Evolutionary conservation across 108 stramenopile species (phyloP).

Genomic region (Asterionellopsis glacialis): DNA sequence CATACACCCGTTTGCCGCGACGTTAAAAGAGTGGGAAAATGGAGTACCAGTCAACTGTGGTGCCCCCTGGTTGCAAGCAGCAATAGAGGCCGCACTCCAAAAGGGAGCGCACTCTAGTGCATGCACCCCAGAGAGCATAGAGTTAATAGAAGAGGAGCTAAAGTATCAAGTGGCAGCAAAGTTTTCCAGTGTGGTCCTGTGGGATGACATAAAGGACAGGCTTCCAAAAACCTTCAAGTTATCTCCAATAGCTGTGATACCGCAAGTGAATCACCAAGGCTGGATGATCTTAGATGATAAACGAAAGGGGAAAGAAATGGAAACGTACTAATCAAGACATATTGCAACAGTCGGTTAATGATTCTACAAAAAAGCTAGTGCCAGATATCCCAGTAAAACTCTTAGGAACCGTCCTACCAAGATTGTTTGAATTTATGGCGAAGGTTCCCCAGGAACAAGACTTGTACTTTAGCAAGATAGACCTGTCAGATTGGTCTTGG

Average conservation of each 20-base stretch:
- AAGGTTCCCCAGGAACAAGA: neutral
- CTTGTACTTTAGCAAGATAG: neutral
- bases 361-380: no score
- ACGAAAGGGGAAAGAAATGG: no score
- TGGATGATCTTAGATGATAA: no score
- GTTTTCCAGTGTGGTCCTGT: neutral
- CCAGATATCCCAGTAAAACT: neutral
- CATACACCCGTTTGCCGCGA: no score
- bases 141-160: neutral
- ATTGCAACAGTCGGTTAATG: no score
- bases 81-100: conserved; percentile 7
- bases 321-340: no score
- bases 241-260: conserved; percentile 1
- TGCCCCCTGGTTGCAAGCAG: neutral
- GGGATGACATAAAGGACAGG: neutral
- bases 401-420: neutral
- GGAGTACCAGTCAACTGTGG: conserved; percentile 14
- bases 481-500: neutral
- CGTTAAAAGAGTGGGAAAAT: no score
- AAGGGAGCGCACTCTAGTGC: conserved; percentile 7
- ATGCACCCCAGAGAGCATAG: conserved; percentile 3
- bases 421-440: neutral
- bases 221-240: neutral
- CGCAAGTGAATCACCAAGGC: neutral
- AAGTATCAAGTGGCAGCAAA: conserved; percentile 1